Evolutionary conservation across 148 eudicot species (phyloP).

Genomic region (Rhododendron ovatum): DNA sequence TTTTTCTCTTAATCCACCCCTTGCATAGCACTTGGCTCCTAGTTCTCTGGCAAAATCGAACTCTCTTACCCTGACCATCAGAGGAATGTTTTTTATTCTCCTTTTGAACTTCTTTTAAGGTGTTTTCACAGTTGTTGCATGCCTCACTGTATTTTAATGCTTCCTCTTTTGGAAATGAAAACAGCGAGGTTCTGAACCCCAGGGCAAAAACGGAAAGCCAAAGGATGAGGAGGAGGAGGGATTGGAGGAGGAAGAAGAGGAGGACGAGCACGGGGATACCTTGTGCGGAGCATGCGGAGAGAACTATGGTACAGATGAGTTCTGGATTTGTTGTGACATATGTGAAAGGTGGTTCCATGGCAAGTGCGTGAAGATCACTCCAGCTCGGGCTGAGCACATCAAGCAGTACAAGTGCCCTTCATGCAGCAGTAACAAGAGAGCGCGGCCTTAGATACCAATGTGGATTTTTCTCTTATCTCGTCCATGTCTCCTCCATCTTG

Average conservation of each 20-base stretch:
- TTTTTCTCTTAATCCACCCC: not conserved
- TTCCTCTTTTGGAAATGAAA: not conserved
- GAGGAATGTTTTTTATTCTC: not conserved
- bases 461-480: not conserved
- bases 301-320: slow-evolving; percentile 52
- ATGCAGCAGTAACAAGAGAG: slow-evolving; percentile 43
- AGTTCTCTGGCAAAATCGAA: not conserved
- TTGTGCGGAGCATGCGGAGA: slow-evolving; percentile 61
- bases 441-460: slow-evolving; percentile 27
- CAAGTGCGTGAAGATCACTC: slow-evolving; percentile 65
- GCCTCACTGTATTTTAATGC: not conserved
- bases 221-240: slow-evolving; percentile 36
- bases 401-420: slow-evolving; percentile 66
- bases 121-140: not conserved
- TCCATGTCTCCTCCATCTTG: not conserved
- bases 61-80: not conserved
- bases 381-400: slow-evolving; percentile 61
- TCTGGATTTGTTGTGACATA: slow-evolving; percentile 61
- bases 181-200: slow-evolving; percentile 22
- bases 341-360: slow-evolving; percentile 75
- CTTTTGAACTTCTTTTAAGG: not conserved
- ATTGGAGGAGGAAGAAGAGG: slow-evolving; percentile 41
- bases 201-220: slow-evolving; percentile 14
- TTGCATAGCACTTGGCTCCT: not conserved
- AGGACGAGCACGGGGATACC: slow-evolving; percentile 56